Percentiles rank a stretch among this genome's conserved stretches.
Conservation (phyloP, 2,329 filamentous ascomycete genomes). For the Trichoderma endophyticum region DNA sequence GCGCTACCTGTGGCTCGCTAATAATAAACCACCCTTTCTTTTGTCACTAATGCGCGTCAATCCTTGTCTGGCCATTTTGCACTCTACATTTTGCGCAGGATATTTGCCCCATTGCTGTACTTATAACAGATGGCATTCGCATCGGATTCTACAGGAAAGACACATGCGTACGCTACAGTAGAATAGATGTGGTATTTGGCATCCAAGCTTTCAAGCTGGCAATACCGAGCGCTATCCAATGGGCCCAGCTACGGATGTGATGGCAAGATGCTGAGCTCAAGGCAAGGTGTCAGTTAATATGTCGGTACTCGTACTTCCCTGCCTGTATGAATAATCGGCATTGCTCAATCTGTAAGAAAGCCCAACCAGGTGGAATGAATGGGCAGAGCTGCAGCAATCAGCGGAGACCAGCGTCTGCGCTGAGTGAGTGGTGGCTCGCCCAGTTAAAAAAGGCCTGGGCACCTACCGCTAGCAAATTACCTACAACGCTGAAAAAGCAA, state of each 20-base stretch:
- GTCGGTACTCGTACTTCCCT: not conserved
- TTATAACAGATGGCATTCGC: not conserved
- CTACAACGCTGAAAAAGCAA: not conserved
- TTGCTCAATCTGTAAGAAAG: not conserved
- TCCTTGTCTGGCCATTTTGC: not conserved
- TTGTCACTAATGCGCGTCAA: not conserved
- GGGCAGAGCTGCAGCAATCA: constrained; percentile 10
- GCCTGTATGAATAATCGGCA: not conserved
- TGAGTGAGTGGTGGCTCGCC: not conserved
- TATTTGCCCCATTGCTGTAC: not conserved
- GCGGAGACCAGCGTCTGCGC: not conserved
- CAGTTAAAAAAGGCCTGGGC: not conserved
- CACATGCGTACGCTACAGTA: not conserved
- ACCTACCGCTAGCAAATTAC: not conserved
- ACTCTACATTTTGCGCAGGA: not conserved
- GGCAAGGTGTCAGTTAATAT: not conserved
- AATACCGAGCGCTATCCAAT: rapidly evolving
- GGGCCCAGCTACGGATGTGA: not conserved
- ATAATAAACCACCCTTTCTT: constrained; percentile 3
- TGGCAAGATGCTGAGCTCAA: not conserved
- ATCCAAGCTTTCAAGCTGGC: not conserved
- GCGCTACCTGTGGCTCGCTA: constrained; percentile 15
- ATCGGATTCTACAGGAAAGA: not conserved
- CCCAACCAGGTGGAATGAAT: not conserved
- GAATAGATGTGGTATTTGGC: not conserved